Conservation (phyloP, 495 filamentous ascomycete species). For the Lasiosphaeria hispida region DNA sequence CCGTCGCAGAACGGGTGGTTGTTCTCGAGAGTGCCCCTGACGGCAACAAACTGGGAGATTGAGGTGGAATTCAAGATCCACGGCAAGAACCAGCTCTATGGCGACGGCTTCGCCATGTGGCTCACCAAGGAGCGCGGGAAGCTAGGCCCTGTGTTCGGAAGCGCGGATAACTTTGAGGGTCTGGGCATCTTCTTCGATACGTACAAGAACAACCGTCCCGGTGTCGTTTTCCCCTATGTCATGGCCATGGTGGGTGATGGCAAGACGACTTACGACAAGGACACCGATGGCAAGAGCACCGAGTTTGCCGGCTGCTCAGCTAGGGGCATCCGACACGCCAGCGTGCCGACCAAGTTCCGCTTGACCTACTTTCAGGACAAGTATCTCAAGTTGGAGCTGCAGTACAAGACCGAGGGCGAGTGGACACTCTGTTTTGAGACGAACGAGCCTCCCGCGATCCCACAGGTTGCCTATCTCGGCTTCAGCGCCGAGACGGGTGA, state of each 20-base stretch:
- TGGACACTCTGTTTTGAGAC: conserved; percentile 92
- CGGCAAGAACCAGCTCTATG: conserved; percentile 75
- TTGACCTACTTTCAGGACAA: conserved; percentile 98
- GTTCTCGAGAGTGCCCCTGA: conserved; percentile 89
- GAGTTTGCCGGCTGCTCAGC: conserved; percentile 95
- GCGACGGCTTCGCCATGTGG: conserved; percentile 98
- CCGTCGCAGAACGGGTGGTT: conserved; percentile 89
- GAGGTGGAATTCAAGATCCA: conserved; percentile 91
- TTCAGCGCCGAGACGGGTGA: conserved; percentile 97
- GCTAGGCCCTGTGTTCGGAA: conserved; percentile 83
- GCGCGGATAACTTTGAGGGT: conserved; percentile 85
- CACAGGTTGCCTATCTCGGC: conserved; percentile 88
- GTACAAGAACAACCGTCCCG: conserved; percentile 99
- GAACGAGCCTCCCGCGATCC: conserved; percentile 70
- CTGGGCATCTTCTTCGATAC: conserved; percentile 98
- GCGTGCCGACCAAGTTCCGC: conserved; percentile 76
- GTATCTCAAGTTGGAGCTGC: conserved; percentile 82
- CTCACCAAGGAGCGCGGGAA: conserved; percentile 88
- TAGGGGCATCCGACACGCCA: conserved; percentile 77
- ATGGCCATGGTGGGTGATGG: conserved; percentile 98
- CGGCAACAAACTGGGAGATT: conserved; percentile 99
- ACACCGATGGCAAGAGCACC: conserved; percentile 89
- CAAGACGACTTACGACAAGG: conserved; percentile 83
- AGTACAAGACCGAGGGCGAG: conserved; percentile 84
- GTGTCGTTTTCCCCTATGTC: conserved; percentile 92